These are phyloP conservation scores for Penicillium psychrofluorescens DNA, from an alignment of 495 filamentous ascomycete species.

Conservation along the genomic window DNA sequence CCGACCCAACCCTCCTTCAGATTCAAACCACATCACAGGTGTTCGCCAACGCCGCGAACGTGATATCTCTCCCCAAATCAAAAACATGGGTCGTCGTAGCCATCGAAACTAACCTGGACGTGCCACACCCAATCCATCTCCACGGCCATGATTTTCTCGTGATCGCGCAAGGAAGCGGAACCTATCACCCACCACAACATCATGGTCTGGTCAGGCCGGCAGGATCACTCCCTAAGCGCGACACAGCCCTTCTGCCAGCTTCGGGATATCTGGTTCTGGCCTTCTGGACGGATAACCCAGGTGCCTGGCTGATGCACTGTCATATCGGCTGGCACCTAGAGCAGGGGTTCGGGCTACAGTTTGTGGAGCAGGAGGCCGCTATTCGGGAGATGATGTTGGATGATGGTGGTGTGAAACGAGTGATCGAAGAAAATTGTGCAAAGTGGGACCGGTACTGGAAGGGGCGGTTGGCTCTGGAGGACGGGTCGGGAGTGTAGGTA, in stretches of 20 bases:
- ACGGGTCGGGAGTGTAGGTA: not conserved
- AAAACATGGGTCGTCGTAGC: slow-evolving; percentile 47
- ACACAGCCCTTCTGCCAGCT: slow-evolving; percentile 46
- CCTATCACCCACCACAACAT: not conserved
- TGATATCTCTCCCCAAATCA: not conserved
- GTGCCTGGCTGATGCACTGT: slow-evolving; percentile 42
- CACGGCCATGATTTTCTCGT: slow-evolving; percentile 22
- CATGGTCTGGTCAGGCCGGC: not conserved
- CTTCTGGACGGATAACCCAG: slow-evolving; percentile 44
- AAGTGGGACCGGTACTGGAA: not conserved
- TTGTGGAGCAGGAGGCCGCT: slow-evolving; percentile 33
- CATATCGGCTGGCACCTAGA: slow-evolving; percentile 38
- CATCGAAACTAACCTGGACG: slow-evolving; percentile 22
- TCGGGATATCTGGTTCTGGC: slow-evolving; percentile 34
- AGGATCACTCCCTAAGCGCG: slow-evolving; percentile 44
- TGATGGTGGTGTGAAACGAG: not conserved
- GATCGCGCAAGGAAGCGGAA: slow-evolving; percentile 11
- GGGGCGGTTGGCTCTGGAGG: not conserved
- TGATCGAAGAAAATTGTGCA: not conserved
- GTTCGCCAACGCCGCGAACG: not conserved
- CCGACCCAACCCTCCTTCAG: slow-evolving; percentile 15
- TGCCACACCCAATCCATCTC: slow-evolving; percentile 18
- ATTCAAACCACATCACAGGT: not conserved
- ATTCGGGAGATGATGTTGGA: slow-evolving; percentile 20
- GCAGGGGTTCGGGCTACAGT: slow-evolving; percentile 32